Evolutionary conservation across 2,329 filamentous ascomycete genomes (phyloP), one percentile per base, ranked within the genome.

Genomic region (Apiospora saccharicola): DNA sequence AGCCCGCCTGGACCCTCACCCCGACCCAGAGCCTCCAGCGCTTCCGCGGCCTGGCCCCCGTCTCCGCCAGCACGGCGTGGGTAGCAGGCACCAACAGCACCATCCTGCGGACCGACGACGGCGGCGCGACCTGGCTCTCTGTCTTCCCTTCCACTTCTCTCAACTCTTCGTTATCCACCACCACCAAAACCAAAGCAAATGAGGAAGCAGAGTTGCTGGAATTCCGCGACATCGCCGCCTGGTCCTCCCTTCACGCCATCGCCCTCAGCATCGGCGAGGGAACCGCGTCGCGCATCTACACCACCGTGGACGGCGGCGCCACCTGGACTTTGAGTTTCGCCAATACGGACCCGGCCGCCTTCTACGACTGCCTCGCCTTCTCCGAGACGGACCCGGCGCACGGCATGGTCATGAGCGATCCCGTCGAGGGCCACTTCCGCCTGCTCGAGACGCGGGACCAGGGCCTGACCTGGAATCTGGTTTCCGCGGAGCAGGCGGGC

Each of bases 201-300:
- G n/a, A n/a, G n/a, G 46, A 44, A 44, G 43, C n/a, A 47, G 19
- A 30, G 14, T 7, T 16, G 8, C 77, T 81, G 26, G 76, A 82
- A 64, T 81, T 81, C 76, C 80, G 80, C 61, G 80, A 81, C 75
- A 71, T 81, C 13, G 75, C 86, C 37, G 82, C 84, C 4, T 79
- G 86, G 70, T 82, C 83, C 14, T 80, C 81, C 26, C 81, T 85
- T 49, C 81, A 82, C 70, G 81, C 82, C 30, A 77, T 85, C 73
- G 78, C 82, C 13, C 81, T 86, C 4, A 81, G 83, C 24, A 81
- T 82, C 68, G 80, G 80, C 69, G 75, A 76, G 34, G 79, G 79
- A 37, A 68, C 73, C 22, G 76, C 76, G 41, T 82, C 80, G 69
- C 78, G 81, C 68, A 74, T 82, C 67, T 82, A 81, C 75, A 19